Conservation (phyloP, 2,329 filamentous ascomycete genomes). For the Calonectria naviculata region DNA sequence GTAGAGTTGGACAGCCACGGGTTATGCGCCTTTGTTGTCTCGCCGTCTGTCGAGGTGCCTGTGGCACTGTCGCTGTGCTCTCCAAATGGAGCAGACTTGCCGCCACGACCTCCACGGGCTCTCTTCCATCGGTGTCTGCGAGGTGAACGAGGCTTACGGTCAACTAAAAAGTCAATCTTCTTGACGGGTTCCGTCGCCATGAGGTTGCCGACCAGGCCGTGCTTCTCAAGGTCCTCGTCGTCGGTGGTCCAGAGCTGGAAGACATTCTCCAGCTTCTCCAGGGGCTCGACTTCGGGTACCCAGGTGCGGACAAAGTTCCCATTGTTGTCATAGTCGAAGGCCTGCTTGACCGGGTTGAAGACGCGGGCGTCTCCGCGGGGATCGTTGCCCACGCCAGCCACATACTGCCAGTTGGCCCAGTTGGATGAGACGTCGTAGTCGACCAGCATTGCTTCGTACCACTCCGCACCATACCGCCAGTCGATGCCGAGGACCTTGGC, state of each 20-base stretch:
- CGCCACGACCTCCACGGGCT: constrained; percentile 34
- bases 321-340: constrained; percentile 78
- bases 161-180: constrained; percentile 72
- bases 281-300: constrained; percentile 73
- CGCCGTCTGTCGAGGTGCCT: constrained; percentile 16
- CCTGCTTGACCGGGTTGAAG: constrained; percentile 87
- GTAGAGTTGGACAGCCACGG: background rate
- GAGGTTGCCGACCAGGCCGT: constrained; percentile 67
- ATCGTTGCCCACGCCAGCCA: constrained; percentile 83
- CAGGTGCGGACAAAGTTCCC: constrained; percentile 79
- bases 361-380: constrained; percentile 77
- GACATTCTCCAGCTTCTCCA: constrained; percentile 66
- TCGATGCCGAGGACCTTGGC: constrained; percentile 80
- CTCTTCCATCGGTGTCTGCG: constrained; percentile 40
- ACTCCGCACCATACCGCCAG: constrained; percentile 85
- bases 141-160: constrained; percentile 54
- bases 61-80: background rate
- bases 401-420: constrained; percentile 88
- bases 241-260: constrained; percentile 78
- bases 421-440: constrained; percentile 84
- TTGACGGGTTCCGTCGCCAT: constrained; percentile 77
- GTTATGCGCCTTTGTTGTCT: constrained; percentile 16
- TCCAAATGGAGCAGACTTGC: background rate
- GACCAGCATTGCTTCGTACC: constrained; percentile 80
- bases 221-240: constrained; percentile 64